These are phyloP conservation scores for Ichthyophthirius multifiliis DNA, from an alignment of 169 alveolate species.

Conservation along the genomic window DNA sequence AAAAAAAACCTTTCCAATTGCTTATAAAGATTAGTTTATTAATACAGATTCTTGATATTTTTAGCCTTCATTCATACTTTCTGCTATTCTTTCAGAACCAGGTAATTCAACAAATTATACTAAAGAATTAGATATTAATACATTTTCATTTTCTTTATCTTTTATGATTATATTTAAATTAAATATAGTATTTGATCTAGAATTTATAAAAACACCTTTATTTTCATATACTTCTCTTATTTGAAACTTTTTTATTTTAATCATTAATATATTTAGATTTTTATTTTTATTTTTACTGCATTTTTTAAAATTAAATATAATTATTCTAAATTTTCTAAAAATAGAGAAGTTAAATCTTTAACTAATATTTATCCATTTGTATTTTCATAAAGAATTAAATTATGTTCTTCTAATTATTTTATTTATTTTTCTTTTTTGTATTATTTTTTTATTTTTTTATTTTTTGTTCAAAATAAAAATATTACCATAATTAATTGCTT, in stretches of 20 bases:
- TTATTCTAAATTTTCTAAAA: not conserved
- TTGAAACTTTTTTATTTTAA: not conserved
- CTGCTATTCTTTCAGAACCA: conserved; percentile 59
- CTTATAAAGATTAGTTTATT: conserved; percentile 32
- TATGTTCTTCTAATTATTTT: conserved; percentile 23
- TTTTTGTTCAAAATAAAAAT: no score
- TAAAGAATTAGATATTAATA: conserved; percentile 18
- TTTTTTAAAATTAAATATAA: conserved; percentile 2
- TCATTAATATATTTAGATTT: no score
- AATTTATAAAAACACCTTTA: not conserved
- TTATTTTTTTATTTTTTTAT: no score
- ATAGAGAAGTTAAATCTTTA: conserved; percentile 17
- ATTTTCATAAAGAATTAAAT: conserved; percentile 21
- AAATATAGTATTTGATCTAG: conserved; percentile 12
- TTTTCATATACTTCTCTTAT: conserved; percentile 5
- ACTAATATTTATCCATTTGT: conserved; percentile 20
- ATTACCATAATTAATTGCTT: no score
- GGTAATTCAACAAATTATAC: conserved; percentile 45
- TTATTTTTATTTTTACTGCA: not conserved
- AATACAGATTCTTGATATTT: conserved; percentile 51
- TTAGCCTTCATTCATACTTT: conserved; percentile 33
- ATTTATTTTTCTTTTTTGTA: conserved; percentile 4
- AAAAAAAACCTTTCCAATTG: not conserved
- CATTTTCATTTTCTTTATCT: conserved; percentile 40
- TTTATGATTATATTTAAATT: conserved; percentile 32